These are phyloP conservation scores for Meyerozyma smithsonii DNA, from an alignment of 1,139 yeast species.

Conservation along the genomic window DNA sequence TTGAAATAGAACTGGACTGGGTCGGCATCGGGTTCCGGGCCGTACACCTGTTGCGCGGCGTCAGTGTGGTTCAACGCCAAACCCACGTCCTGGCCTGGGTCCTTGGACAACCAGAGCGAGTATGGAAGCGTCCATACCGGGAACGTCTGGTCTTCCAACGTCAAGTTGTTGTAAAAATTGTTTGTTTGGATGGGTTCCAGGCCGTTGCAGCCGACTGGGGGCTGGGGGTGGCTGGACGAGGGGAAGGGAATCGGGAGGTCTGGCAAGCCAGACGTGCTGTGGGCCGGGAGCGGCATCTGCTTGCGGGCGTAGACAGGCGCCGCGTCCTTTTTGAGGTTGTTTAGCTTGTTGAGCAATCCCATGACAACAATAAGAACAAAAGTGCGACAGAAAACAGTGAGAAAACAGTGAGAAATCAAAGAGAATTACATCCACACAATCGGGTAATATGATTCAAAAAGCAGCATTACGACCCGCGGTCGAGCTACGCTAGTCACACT, in stretches of 20 bases:
- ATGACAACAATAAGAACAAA: too few relatives aligned
- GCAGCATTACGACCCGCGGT: neutral
- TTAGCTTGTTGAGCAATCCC: neutral
- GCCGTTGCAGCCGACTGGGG: conserved; percentile 7
- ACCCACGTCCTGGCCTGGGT: conserved; percentile 35
- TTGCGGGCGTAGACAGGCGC: neutral
- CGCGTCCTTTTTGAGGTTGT: neutral
- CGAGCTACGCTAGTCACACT: neutral
- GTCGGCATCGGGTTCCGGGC: conserved; percentile 35
- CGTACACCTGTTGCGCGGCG: conserved; percentile 36
- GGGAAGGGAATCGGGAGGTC: conserved; percentile 6
- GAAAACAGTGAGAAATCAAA: too few relatives aligned
- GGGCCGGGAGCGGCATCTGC: neutral
- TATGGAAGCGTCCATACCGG: conserved; percentile 48
- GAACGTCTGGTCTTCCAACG: conserved; percentile 41
- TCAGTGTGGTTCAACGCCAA: conserved; percentile 44
- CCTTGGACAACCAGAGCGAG: conserved; percentile 41
- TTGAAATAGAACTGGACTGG: conserved; percentile 43
- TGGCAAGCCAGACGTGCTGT: neutral
- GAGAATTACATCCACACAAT: too few relatives aligned
- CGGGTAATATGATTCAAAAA: too few relatives aligned
- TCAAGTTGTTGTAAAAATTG: conserved; percentile 39
- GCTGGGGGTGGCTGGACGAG: conserved; percentile 8
- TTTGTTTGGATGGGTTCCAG: conserved; percentile 39
- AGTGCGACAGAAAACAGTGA: too few relatives aligned